Conservation (phyloP, 2,329 filamentous ascomycete genomes). For the Neofusicoccum sp. region DNA sequence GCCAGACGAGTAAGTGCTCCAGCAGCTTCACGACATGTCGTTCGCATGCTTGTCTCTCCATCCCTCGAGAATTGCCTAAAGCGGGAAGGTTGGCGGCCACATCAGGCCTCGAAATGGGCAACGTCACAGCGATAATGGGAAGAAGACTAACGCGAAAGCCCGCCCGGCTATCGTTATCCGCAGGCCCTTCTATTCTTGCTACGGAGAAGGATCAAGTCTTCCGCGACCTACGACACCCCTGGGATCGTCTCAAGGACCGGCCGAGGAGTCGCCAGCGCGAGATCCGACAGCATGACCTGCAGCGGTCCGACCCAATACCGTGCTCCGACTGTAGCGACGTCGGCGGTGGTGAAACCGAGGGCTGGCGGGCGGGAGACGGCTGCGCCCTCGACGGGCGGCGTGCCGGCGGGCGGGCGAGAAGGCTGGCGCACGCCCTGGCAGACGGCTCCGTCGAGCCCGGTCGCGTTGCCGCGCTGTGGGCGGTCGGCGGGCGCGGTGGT, state of each 20-base stretch:
- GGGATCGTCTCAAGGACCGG: neutral
- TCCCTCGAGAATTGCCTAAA: neutral
- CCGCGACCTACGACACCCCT: neutral
- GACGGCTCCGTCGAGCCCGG: too few relatives aligned
- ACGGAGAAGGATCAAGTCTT: neutral
- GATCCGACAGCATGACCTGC: neutral
- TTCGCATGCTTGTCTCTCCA: too few relatives aligned
- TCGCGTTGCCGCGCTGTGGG: too few relatives aligned
- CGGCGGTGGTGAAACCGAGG: neutral
- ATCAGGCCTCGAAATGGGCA: too few relatives aligned
- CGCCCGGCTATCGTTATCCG: conserved; percentile 2
- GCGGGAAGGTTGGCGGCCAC: too few relatives aligned
- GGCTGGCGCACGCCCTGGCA: too few relatives aligned
- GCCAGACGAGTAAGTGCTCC: neutral
- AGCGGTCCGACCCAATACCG: neutral
- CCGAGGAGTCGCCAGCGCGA: neutral
- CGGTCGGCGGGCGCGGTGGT: neutral
- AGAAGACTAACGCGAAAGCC: neutral
- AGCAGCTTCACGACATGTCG: neutral
- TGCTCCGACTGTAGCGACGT: neutral
- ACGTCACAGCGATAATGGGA: neutral
- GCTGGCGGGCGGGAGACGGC: neutral
- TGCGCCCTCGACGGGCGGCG: too few relatives aligned
- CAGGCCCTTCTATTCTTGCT: neutral
- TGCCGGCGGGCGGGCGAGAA: too few relatives aligned